Evolutionary conservation across 305 asterid genomes (phyloP), one percentile per base, ranked within the genome.

Genomic region (Galium porrigens): DNA sequence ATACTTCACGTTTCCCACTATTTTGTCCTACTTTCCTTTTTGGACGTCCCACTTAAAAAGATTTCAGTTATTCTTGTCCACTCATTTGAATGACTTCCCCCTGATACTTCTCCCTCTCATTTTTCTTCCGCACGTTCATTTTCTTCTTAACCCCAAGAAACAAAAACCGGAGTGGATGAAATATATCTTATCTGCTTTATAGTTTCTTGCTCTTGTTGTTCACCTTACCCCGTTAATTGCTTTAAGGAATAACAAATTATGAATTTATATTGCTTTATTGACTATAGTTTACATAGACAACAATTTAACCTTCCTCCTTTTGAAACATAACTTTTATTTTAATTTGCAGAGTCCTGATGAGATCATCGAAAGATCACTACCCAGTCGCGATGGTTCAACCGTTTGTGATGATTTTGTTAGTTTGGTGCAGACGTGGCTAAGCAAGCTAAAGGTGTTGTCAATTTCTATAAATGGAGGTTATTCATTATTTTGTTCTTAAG

Each of bases 271-370:
- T 54, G 17, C 42, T 37, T 17, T 30, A n/a, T 48, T n/a, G 57
- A 49, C 22, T 15, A 12, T 6, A 6, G 20, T 48, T 10, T 53
- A 44, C 48, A 41, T 41, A 11, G 3, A 41, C 3, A 41, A 41
- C 4, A 41, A 8, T 10, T 41, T 41, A 10, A 41, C n/a, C 11
- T 69, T 57, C 22, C 32, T 55, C 25, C 63, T 18, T 46, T 51
- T 72, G 5, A 12, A 15, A 56, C 67, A 37, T 76, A 77, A 68
- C 63, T 53, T 58, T 60, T 64, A 64, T 53, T 69, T n/a, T 73
- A 51, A 72, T 72, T 61, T 80, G 78, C 94, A 94, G 97, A 83
- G 92, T 75, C 78, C 85, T 65, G 95, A 87, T 66, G 99, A 94
- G 85, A 94, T 89, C 55, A 74, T 77, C 64, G 92, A 84, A 62